phyloP scores from a whole-genome alignment of 148 eudicot species.

The Limonium bicolor region DNA sequence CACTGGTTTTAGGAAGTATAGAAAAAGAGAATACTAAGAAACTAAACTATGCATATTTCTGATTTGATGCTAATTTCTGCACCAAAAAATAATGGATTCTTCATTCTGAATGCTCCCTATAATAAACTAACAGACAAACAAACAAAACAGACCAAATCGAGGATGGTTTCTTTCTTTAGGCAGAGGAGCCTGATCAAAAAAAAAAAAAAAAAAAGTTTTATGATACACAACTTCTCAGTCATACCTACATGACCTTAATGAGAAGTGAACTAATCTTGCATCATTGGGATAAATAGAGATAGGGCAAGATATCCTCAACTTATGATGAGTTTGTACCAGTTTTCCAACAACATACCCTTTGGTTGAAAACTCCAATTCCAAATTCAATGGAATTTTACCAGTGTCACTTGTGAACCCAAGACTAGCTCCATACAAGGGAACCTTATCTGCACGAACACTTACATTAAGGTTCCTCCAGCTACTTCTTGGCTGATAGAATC shows the following conservation, averaged over 20 bases:
- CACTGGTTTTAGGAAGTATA: too few relatives aligned
- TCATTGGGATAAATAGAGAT: slow-evolving; percentile 14
- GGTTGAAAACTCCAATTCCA: slow-evolving; percentile 28
- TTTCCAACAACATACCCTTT: slow-evolving; percentile 37
- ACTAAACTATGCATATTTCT: too few relatives aligned
- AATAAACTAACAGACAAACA: too few relatives aligned
- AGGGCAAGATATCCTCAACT: slow-evolving; percentile 25
- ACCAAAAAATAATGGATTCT: too few relatives aligned
- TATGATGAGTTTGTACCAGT: slow-evolving; percentile 39
- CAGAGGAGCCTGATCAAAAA: too few relatives aligned
- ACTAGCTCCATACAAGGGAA: slow-evolving; percentile 76
- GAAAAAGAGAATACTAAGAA: too few relatives aligned
- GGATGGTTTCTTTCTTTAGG: too few relatives aligned
- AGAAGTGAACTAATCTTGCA: slow-evolving; percentile 17
- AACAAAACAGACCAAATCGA: too few relatives aligned
- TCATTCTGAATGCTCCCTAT: too few relatives aligned
- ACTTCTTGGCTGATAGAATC: slow-evolving; percentile 48
- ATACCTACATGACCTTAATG: slow-evolving; percentile 20
- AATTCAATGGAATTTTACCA: slow-evolving; percentile 21
- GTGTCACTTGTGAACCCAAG: slow-evolving; percentile 13
- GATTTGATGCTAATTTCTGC: too few relatives aligned
- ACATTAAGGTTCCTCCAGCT: slow-evolving; percentile 21
- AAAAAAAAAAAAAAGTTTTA: too few relatives aligned
- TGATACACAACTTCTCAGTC: too few relatives aligned
- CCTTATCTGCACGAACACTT: slow-evolving; percentile 23